Evolutionary conservation across 2,329 filamentous ascomycete genomes (phyloP).

Genomic region (Sclerotinia nivalis): DNA sequence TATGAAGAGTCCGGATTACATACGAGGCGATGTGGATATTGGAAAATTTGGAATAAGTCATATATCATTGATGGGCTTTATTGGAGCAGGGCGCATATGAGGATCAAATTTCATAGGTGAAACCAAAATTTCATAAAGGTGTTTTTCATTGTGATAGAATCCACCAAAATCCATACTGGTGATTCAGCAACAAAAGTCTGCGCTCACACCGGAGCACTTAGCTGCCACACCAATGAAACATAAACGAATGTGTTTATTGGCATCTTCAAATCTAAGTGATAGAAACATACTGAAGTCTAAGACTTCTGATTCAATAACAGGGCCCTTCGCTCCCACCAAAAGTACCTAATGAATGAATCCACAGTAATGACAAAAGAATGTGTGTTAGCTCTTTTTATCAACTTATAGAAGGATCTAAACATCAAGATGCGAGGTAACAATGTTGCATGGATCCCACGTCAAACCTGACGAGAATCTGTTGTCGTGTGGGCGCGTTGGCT

Average conservation of each 20-base stretch:
- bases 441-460: too few relatives aligned
- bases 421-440: neutral
- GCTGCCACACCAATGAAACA: neutral
- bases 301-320: neutral
- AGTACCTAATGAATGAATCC: neutral
- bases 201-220: neutral
- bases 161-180: neutral
- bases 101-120: neutral
- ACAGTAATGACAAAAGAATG: neutral
- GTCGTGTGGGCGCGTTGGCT: neutral
- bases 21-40: neutral
- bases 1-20: neutral
- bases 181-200: neutral
- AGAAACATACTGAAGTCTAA: neutral
- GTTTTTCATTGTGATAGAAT: neutral
- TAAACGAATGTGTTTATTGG: neutral
- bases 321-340: neutral
- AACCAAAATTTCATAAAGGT: neutral
- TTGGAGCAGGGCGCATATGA: constrained; percentile 4
- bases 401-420: neutral
- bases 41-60: neutral
- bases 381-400: neutral
- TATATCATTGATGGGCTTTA: constrained; percentile 10
- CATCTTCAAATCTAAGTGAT: too few relatives aligned
- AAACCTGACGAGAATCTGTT: neutral